Evolutionary conservation across 2,329 filamentous ascomycete genomes (phyloP).

Genomic region (Botrytis paeoniae): DNA sequence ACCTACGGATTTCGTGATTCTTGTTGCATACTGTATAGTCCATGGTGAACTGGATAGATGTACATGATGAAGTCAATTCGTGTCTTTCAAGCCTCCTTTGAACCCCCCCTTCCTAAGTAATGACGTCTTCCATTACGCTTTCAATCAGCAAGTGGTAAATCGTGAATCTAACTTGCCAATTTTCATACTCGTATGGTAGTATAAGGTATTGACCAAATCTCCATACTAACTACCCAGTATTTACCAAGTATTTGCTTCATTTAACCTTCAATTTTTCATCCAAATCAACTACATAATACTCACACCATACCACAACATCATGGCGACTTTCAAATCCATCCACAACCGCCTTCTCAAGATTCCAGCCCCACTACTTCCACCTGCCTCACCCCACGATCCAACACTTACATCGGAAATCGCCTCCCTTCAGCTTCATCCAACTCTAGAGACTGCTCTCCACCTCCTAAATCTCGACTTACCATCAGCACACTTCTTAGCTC

Average conservation of each 20-base stretch:
- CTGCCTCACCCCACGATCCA: constrained; percentile 24
- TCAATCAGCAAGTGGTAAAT: not conserved
- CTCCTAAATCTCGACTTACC: constrained; percentile 50
- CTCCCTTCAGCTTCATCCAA: constrained; percentile 44
- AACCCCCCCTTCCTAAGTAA: not conserved
- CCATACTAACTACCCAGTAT: no score
- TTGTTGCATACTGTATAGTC: not conserved
- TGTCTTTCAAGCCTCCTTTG: not conserved
- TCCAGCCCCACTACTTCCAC: constrained; percentile 33
- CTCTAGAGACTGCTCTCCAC: constrained; percentile 50
- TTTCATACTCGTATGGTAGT: not conserved
- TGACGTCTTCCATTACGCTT: not conserved
- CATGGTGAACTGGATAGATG: not conserved
- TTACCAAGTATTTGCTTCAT: not conserved
- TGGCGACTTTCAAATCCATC: constrained; percentile 9
- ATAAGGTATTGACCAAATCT: not conserved
- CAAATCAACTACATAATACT: not conserved
- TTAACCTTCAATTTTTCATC: not conserved
- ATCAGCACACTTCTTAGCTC: constrained; percentile 50
- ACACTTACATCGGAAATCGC: constrained; percentile 33
- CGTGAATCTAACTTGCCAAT: not conserved
- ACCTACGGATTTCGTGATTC: not conserved
- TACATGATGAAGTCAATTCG: not conserved
- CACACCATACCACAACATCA: not conserved
- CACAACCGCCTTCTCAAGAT: constrained; percentile 6